These are phyloP conservation scores for Saccharomycopsis capsularis DNA, from an alignment of 805 yeast species.

Conservation along the genomic window DNA sequence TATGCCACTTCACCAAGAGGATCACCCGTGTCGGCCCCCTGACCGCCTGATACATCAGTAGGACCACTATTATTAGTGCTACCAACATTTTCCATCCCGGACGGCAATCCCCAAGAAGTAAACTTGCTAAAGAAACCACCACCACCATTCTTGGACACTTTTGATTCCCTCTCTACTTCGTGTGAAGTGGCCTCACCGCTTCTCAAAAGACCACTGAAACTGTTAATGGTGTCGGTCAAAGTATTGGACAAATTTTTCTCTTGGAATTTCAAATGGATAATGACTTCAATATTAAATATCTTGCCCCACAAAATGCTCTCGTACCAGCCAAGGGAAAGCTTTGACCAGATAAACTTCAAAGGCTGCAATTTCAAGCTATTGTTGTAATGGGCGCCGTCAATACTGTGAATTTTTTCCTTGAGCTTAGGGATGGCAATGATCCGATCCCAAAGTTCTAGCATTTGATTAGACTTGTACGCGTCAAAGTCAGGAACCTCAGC, in stretches of 20 bases:
- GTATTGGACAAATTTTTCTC: constrained; percentile 30
- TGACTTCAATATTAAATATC: constrained; percentile 31
- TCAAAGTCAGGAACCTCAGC: constrained; percentile 31
- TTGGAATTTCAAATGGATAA: constrained; percentile 26
- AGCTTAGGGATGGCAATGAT: constrained; percentile 35
- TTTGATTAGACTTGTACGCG: constrained; percentile 24
- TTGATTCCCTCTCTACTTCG: not conserved
- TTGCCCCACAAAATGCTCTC: constrained; percentile 55
- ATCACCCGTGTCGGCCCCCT: not conserved
- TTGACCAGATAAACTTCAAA: constrained; percentile 56
- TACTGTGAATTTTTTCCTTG: constrained; percentile 23
- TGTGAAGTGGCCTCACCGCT: not conserved
- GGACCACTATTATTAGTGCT: not conserved
- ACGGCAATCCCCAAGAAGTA: not conserved
- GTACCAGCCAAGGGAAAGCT: constrained; percentile 69
- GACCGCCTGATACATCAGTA: too few species aligned
- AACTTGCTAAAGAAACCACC: not conserved
- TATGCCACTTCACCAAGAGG: constrained; percentile 1
- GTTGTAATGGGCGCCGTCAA: constrained; percentile 7
- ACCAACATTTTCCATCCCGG: not conserved
- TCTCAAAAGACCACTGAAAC: not conserved
- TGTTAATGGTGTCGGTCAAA: constrained; percentile 22
- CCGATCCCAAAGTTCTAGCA: constrained; percentile 32
- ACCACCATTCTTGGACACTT: not conserved
- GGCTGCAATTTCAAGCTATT: constrained; percentile 1